Base-by-base conservation (phyloP, 352 stramenopile genomes). In the Halophytophthora polymorphica region DNA sequence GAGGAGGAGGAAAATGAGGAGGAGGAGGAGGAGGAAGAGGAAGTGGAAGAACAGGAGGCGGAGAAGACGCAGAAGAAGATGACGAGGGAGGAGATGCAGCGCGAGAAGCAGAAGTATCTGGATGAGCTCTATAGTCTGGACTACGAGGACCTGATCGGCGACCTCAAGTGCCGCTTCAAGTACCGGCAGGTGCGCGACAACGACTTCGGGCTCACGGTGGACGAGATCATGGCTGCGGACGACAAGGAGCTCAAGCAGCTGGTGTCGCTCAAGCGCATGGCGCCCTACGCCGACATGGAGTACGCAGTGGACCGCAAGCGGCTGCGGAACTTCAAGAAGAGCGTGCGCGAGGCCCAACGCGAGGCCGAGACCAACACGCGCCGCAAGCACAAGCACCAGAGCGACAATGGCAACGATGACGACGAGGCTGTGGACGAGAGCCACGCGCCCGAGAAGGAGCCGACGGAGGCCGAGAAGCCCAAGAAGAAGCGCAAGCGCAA, bases 71-170 rank as follows among this genome's bases (percentile, higher is more conserved):
- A 68, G 12, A 72, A 77, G 55, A 71, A 71, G 33, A 77, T 91
- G 77, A 84, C 66, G 11, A 50, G 52, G 0, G 63, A 73, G 21
- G 70, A 95, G 50, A 79, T 92, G 40, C 45, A 87, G 51, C 64
- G 57, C 21, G 94, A 94, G 60, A 90, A 96, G 70, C 69, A 96
- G 50, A 93, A 98, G 58, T 93, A 97, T 54, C 69, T 98, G 51
- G 93, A 99, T 43, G 96, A 99, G 57, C 71, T 99, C 8, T 99
- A 99, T 69, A 90, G 96, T 38, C 76, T 99, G 21, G 97, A 99
- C 69, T 99, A 99, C 61, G 97, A 99, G 69, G 97, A 99, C 59
- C 86, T 99, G 36, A 98, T 99, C 56, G 96, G 90, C 18, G 96
- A 97, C 56, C 84, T 99, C 61, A 96, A 96, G 43, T 98, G 93